phyloP scores from a whole-genome alignment of 805 yeast species.

The Cephaloascus albidus region DNA sequence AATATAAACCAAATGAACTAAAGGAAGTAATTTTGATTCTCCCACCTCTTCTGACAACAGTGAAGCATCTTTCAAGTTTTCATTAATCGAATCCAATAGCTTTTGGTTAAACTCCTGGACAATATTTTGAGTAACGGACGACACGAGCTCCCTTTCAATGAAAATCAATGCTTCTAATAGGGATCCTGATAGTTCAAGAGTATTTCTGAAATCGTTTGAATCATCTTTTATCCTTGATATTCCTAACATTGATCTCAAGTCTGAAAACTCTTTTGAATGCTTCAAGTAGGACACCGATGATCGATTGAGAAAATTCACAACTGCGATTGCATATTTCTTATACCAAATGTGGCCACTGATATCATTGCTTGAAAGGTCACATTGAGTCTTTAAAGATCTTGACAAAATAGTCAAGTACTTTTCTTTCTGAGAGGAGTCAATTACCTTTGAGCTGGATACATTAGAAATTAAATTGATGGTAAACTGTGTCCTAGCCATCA shows the following conservation, averaged over 20 bases:
- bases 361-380: not conserved
- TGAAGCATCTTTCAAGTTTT: not conserved
- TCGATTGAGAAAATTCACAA: not conserved
- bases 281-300: not conserved
- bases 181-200: conserved; percentile 10
- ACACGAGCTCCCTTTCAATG: not conserved
- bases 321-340: not conserved
- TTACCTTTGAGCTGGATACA: not conserved
- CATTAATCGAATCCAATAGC: not conserved
- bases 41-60: not conserved
- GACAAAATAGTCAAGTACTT: not conserved
- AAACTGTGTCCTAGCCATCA: not conserved
- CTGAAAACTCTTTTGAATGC: not conserved
- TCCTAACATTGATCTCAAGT: not conserved
- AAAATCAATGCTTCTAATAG: conserved; percentile 3
- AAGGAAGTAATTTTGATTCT: not conserved
- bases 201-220: conserved; percentile 13
- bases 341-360: not conserved
- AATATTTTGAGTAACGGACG: not conserved
- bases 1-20: too few relatives aligned
- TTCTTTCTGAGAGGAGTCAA: not conserved
- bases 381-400: not conserved
- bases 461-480: not conserved
- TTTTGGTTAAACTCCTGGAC: conserved; percentile 1
- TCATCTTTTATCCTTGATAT: not conserved